phyloP scores from a whole-genome alignment of 345 rosid genomes.

The Noccaea bulbosa region DNA sequence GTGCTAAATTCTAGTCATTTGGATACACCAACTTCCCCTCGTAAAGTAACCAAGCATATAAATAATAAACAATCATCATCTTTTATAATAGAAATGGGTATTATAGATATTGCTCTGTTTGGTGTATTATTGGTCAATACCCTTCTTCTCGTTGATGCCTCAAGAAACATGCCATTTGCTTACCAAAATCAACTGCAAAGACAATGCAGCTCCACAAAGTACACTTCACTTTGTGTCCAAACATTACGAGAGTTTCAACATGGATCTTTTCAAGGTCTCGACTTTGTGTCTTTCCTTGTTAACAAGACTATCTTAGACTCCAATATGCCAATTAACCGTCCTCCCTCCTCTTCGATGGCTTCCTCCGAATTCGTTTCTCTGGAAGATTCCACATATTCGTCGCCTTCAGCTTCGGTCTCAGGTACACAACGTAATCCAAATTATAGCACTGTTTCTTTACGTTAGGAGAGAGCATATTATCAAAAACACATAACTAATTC shows the following conservation, averaged over 20 bases:
- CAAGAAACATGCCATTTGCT: constrained; percentile 32
- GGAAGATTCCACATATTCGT: constrained; percentile 36
- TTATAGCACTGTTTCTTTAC: background rate
- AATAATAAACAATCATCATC: background rate
- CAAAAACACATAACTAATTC: too few species aligned
- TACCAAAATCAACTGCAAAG: constrained; percentile 43
- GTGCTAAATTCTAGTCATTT: background rate
- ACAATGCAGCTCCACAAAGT: constrained; percentile 58
- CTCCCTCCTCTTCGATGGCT: constrained; percentile 29
- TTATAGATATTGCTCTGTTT: constrained; percentile 13
- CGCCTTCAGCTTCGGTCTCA: constrained; percentile 41
- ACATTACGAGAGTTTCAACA: constrained; percentile 45
- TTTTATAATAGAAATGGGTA: background rate
- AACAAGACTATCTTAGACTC: constrained; percentile 65
- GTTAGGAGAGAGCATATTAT: background rate
- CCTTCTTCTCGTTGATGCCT: constrained; percentile 26
- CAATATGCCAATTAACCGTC: constrained; percentile 32
- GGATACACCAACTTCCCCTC: constrained; percentile 18
- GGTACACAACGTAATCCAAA: constrained; percentile 43
- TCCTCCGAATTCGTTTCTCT: constrained; percentile 46
- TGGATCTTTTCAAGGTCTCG: constrained; percentile 21
- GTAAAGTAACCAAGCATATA: constrained; percentile 14
- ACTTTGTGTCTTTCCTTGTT: constrained; percentile 56
- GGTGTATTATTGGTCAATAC: constrained; percentile 30
- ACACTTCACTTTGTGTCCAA: constrained; percentile 66